phyloP scores from a whole-genome alignment of 2,329 filamentous ascomycete species.

The Neonectria coccinea region DNA sequence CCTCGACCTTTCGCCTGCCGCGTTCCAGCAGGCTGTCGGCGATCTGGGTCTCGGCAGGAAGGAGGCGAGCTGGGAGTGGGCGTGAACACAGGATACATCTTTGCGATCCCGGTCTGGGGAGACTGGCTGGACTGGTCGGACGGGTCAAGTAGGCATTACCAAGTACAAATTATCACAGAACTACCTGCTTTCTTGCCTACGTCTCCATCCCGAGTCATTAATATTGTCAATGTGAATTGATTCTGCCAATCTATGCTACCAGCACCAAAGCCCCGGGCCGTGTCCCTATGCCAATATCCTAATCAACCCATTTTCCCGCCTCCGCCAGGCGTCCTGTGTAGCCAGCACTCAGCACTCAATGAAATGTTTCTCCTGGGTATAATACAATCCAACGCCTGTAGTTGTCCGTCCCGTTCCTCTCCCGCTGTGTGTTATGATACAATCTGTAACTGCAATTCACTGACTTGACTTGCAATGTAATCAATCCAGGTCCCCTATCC shows the following conservation, averaged over 20 bases:
- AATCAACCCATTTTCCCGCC: conserved; percentile 20
- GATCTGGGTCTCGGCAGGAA: conserved; percentile 41
- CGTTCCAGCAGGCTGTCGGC: conserved; percentile 60
- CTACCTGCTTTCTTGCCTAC: neutral
- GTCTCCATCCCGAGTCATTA: neutral
- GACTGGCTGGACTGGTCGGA: conserved; percentile 5
- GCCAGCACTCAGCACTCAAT: conserved; percentile 24
- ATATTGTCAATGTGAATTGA: conserved; percentile 29
- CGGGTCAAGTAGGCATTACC: neutral
- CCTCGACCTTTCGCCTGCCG: conserved; percentile 61
- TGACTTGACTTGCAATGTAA: conserved; percentile 22
- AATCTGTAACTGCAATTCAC: conserved; percentile 24
- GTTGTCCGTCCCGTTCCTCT: conserved; percentile 21
- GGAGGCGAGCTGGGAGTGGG: conserved; percentile 45
- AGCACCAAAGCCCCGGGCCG: conserved; percentile 27
- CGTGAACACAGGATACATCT: conserved; percentile 15
- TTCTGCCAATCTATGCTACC: conserved; percentile 42
- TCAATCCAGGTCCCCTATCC: conserved; percentile 41
- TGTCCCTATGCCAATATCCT: conserved; percentile 26
- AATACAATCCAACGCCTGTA: conserved; percentile 39
- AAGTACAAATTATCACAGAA: neutral
- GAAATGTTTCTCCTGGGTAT: conserved; percentile 27
- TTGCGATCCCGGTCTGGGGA: neutral
- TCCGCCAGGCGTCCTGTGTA: conserved; percentile 20
- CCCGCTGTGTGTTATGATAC: conserved; percentile 22